Evolutionary conservation across 306 rosid genomes (phyloP), one percentile per base, ranked within the genome.

Genomic region (Hippophae gyantsensis): DNA sequence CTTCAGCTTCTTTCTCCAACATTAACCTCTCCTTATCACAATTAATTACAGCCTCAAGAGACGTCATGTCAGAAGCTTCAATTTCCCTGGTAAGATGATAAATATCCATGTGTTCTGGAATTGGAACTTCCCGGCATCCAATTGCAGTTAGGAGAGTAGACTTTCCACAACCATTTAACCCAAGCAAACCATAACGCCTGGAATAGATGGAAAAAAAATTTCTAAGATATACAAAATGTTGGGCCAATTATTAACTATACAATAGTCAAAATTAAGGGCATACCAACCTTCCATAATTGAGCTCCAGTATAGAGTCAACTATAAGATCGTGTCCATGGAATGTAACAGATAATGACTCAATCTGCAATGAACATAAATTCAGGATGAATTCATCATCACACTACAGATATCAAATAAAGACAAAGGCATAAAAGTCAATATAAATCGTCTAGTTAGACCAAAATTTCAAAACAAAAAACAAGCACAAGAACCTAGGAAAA

Each of bases 51-150:
- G 95, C 99, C 62, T 84, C 89, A 72, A 93, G 78, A 42, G 99
- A 76, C 69, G 99, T 80, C 89, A 93, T 86, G 62, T 93, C 97
- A 56, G 99, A 88, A 52, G 99, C 99, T 73, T 93, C 99, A 80
- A 93, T 93, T 76, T 93, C 99, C 57, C 94, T 74, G 38, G 79
- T 43, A 54, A 93, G 95, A 72, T 89, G 97, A 73, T 76, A 78
- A 44, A 93, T 93, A 89, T 93, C 97, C 99, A 93, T 89, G 71
- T 89, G 97, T 0, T 89, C 97, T 6, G 99, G 99, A 72, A 88
- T 88, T 42, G 97, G 94, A 72, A 93, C 95, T 85, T 93, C 99
- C 18, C 94, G 80, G 14, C 56, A 47, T 54, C 99, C 95, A 32
- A 93, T 84, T 52, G 99, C 89, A 3, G 94, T 67, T 8, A 93